Evolutionary conservation across 805 yeast genomes (phyloP), one percentile per base, ranked within the genome.

Genomic region (Clavispora asparagi): DNA sequence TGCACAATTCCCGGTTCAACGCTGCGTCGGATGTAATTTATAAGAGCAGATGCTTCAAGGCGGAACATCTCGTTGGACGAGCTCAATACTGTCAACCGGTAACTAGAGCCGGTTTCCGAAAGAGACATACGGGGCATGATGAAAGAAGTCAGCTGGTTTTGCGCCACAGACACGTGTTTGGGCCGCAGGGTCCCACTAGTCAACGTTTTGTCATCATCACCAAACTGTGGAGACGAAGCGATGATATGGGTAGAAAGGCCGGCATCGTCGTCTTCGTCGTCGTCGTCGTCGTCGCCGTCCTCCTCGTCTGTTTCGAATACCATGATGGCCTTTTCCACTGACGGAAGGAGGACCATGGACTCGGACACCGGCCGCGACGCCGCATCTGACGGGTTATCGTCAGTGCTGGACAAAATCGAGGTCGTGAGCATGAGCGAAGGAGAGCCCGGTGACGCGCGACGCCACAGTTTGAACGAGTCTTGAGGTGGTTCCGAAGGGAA

Each of bases 281-380:
- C n/a, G n/a, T n/a, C n/a, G n/a, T 54, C 55, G 10, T 58, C 62
- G 7, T 48, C 56, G 17, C 38, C 57, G 23, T 64, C 71, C 45
- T 70, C 74, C 46, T 69, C 74, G 39, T 70, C 74, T 0, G 74
- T 68, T 42, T 71, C 75, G 49, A 70, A 69, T 6, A 69, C 68
- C 69, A 68, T 63, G 7, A 63, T 67, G 45, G 12, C 37, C 14
- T 51, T 47, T 26, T 49, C 54, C 17, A 56, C 46, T 4, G 60
- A 51, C 3, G 57, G 59, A n/a, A 60, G 53, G n/a, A 60, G 40
- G 7, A 57, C 61, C 41, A 58, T 48, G 28, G 61, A 53, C 29
- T 55, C 61, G 12, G 49, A 19, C 23, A 19, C 29, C 16, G 29
- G 27, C 14, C 29, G 25, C 13, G 40, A 14, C 17, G 36, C 41